A percentile compares a stretch with the other conserved stretches of the same genome.
Evolutionary conservation across 129 eudicot genomes (phyloP).

Genomic region (Centella asiatica): DNA sequence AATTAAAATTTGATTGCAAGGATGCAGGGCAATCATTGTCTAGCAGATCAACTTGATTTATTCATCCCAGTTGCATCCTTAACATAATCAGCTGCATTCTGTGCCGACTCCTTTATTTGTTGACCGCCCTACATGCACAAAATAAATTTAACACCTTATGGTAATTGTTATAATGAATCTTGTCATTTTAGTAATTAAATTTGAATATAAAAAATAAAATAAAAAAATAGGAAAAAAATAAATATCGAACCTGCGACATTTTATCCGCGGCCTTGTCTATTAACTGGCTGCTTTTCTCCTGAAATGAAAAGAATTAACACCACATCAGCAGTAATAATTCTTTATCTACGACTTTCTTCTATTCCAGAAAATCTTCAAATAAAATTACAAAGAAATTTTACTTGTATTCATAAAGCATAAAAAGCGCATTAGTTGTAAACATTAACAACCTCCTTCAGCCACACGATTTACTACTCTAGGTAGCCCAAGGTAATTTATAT

Average conservation of each 20-base stretch:
- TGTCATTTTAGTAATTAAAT: no score
- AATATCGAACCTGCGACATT: slow-evolving; percentile 35
- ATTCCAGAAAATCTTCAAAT: no score
- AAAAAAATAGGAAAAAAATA: background rate
- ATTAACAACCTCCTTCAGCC: no score
- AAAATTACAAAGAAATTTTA: no score
- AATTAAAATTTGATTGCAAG: background rate
- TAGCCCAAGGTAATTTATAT: no score
- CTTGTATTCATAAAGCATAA: no score
- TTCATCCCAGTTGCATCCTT: slow-evolving; percentile 78
- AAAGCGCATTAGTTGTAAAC: no score
- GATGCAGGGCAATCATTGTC: background rate
- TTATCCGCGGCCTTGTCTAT: slow-evolving; percentile 73
- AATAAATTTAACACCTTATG: background rate
- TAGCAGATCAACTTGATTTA: slow-evolving; percentile 18
- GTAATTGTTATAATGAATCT: no score
- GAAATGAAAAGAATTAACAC: background rate
- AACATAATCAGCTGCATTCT: slow-evolving; percentile 50
- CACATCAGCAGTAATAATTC: background rate
- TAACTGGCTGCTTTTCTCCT: slow-evolving; percentile 62
- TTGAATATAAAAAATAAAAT: no score
- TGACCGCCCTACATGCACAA: slow-evolving; percentile 42
- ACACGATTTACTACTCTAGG: no score
- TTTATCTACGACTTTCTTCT: no score
- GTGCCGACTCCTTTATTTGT: slow-evolving; percentile 52